phyloP scores from a whole-genome alignment of 495 filamentous ascomycete species.

The Lasiosphaeriaceae sp. region DNA sequence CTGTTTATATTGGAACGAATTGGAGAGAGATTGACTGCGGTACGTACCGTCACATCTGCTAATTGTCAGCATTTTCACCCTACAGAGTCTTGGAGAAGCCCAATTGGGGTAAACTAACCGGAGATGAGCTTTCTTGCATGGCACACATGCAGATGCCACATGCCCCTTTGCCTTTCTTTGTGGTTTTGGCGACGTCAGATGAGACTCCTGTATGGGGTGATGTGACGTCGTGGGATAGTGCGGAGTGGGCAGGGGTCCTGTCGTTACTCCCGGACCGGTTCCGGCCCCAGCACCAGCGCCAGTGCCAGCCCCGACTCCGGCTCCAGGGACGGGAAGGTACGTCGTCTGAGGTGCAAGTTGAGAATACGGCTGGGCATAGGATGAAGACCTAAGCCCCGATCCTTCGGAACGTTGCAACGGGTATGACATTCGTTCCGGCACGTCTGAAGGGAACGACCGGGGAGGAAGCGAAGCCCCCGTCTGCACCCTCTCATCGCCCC shows the following conservation, averaged over 20 bases:
- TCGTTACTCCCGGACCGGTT: constrained; percentile 5
- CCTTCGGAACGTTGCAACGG: constrained; percentile 36
- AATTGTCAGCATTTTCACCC: constrained; percentile 14
- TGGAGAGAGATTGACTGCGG: constrained; percentile 10
- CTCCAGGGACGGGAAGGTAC: constrained; percentile 33
- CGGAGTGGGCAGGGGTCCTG: constrained; percentile 25
- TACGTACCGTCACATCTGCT: constrained; percentile 51
- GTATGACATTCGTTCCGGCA: constrained; percentile 38
- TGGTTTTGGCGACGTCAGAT: constrained; percentile 53
- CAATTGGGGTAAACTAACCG: constrained; percentile 37
- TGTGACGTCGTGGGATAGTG: constrained; percentile 34
- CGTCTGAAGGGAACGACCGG: constrained; percentile 34
- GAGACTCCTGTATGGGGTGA: constrained; percentile 30
- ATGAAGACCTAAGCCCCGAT: constrained; percentile 29
- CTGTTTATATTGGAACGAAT: constrained; percentile 18
- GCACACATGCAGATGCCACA: constrained; percentile 93
- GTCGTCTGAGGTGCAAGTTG: constrained; percentile 28
- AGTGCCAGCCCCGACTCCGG: not conserved
- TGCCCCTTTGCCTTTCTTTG: constrained; percentile 90
- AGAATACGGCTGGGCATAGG: constrained; percentile 34
- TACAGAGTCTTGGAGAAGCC: constrained; percentile 7
- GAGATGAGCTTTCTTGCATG: constrained; percentile 95
- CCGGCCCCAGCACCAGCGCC: too few species aligned
- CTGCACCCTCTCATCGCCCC: constrained; percentile 37
- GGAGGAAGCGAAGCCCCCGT: constrained; percentile 28